Percentiles rank a stretch among this genome's conserved stretches.
Conservation (phyloP, 768 basidiomycete species). For the Sarcodon sp. region DNA sequence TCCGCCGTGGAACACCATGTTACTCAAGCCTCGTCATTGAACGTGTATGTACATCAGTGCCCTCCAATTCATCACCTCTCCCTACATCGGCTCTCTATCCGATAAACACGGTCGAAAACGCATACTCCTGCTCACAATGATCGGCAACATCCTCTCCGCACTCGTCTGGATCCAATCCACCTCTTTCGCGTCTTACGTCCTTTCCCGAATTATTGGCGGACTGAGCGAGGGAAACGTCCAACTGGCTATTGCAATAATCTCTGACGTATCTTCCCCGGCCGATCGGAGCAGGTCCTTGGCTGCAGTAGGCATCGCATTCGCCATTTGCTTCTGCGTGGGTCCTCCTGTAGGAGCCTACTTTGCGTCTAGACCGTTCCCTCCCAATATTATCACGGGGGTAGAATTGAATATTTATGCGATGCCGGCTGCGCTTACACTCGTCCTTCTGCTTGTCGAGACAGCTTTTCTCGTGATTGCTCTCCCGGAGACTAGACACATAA, state of each 20-base stretch:
- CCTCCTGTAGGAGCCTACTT: conserved; percentile 96
- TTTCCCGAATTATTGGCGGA: conserved; percentile 86
- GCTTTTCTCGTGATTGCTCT: conserved; percentile 60
- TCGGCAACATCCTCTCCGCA: conserved; percentile 89
- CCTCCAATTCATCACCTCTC: conserved; percentile 76
- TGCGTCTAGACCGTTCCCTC: conserved; percentile 70
- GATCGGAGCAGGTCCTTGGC: conserved; percentile 81
- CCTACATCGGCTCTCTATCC: conserved; percentile 70
- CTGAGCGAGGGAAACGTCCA: conserved; percentile 97
- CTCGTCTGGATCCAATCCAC: conserved; percentile 86
- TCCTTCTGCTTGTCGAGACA: conserved; percentile 71
- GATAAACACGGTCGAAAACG: conserved; percentile 85
- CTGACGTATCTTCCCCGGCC: conserved; percentile 73
- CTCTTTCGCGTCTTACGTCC: conserved; percentile 79
- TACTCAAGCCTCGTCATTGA: neutral
- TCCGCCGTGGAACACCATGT: neutral
- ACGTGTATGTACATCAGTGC: conserved; percentile 28
- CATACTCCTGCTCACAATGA: conserved; percentile 77
- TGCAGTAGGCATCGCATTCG: conserved; percentile 92
- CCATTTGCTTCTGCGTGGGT: conserved; percentile 86
- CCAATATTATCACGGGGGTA: conserved; percentile 35
- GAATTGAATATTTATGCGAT: conserved; percentile 84
- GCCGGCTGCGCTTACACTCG: conserved; percentile 77
- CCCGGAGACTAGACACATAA: conserved; percentile 61
- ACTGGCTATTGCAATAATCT: conserved; percentile 87